Evolutionary conservation across 495 filamentous ascomycete genomes (phyloP), one percentile per base, ranked within the genome.

Genomic region (Talaromyces borbonicus): DNA sequence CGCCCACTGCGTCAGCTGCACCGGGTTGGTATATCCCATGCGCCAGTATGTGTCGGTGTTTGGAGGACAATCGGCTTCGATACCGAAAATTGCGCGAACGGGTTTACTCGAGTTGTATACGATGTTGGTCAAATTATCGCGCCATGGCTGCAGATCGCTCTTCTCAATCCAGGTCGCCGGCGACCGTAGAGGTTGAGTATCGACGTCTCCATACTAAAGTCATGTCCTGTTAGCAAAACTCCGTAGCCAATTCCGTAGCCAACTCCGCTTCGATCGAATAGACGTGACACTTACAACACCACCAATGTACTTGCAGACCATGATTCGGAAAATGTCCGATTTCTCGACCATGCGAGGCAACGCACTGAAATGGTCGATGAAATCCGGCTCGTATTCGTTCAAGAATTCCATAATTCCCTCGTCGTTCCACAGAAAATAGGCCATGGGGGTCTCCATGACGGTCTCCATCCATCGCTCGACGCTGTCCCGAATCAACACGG

Each of bases 1-100:
- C 12, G 50, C 51, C 52, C 52, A 55, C 26, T 55, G 49, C 8
- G 52, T 55, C 31, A 55, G 33, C 36, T 55, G 52, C 7, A 55
- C 41, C 4, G 52, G 52, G 35, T 52, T 53, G 22, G 50, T 55
- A 45, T 55, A 55, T 9, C 52, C 52, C 40, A 52, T 47, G 16
- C 52, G 52, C 52, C 52, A 55, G 42, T 52, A 52, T 15, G 16
- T 27, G 41, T 55, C 50, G 11, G 23, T 46, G 16, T 50, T 33
- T 12, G 47, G 38, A 18, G 40, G 38, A 19, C 36, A 50, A 32
- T 52, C 50, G 15, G 50, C 50, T 50, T 52, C 50, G 2, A 52
- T 43, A n/a, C 50, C 50, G 14, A 52, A 43, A n/a, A 52, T 49
- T 4, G 47, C 50, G 16, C 36, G 31, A 11, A 49, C 50, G 12